phyloP scores from a whole-genome alignment of 257 asterid species.

The Perilla frutescens region DNA sequence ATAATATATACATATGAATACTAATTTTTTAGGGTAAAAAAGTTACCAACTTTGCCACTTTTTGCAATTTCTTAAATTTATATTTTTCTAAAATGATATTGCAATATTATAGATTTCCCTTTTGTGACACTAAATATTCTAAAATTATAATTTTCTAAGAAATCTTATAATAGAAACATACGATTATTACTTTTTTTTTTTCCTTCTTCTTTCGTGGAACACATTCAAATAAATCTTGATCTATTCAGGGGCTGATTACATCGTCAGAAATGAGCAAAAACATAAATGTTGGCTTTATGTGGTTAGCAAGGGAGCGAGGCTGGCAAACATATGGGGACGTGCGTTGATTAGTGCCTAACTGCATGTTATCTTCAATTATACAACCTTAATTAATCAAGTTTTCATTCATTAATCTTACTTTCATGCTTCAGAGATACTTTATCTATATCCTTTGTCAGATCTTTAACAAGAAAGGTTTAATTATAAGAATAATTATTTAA shows the following conservation, averaged over 20 bases:
- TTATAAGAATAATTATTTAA: background rate
- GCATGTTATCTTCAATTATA: conserved; percentile 42
- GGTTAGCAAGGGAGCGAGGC: conserved; percentile 34
- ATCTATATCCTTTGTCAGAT: background rate
- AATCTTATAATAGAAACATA: too few species aligned
- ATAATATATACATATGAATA: too few species aligned
- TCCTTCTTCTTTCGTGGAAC: too few species aligned
- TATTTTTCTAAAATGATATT: too few species aligned
- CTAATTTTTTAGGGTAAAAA: too few species aligned
- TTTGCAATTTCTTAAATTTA: too few species aligned
- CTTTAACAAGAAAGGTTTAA: background rate
- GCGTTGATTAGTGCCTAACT: conserved; percentile 37
- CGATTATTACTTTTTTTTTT: too few species aligned
- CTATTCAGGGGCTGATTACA: background rate
- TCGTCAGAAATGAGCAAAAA: background rate
- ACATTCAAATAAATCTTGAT: background rate
- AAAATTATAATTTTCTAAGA: too few species aligned
- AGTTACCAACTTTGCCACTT: too few species aligned
- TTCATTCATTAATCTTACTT: conserved; percentile 5
- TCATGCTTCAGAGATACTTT: background rate
- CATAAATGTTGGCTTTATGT: conserved; percentile 31
- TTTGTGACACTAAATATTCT: too few species aligned
- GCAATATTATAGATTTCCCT: too few species aligned
- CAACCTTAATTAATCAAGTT: conserved; percentile 6
- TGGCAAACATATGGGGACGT: conserved; percentile 52